Conservation (phyloP, 2,329 filamentous ascomycete species). For the Venturia nashicola region DNA sequence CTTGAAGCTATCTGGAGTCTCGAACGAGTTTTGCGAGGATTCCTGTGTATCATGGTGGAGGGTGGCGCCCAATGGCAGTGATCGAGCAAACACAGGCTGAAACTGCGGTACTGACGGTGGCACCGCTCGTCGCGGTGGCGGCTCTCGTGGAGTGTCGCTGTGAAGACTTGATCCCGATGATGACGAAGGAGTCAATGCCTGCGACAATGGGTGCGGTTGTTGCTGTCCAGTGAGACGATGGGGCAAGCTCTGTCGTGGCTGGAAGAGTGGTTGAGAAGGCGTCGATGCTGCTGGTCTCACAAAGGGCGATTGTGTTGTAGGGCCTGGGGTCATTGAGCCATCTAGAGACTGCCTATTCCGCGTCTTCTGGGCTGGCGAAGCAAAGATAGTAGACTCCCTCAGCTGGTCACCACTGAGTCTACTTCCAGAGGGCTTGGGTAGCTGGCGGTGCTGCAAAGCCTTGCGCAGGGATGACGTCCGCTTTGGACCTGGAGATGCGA, state of each 20-base stretch:
- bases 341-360: conserved; percentile 69
- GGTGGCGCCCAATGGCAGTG: conserved; percentile 54
- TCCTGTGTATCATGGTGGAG: conserved; percentile 17
- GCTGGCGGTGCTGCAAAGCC: conserved; percentile 73
- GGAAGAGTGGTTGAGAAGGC: not conserved
- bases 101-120: not conserved
- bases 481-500: conserved; percentile 23
- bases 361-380: conserved; percentile 38
- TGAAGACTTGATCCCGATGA: conserved; percentile 68
- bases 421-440: conserved; percentile 27
- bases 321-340: conserved; percentile 53
- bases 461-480: conserved; percentile 34
- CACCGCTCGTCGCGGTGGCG: conserved; percentile 30
- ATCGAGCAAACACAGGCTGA: conserved; percentile 50
- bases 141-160: conserved; percentile 57
- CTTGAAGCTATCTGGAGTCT: conserved; percentile 68
- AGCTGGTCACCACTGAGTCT: conserved; percentile 24
- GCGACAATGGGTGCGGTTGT: conserved; percentile 66
- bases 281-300: not conserved
- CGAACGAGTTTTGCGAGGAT: conserved; percentile 43
- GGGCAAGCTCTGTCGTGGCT: conserved; percentile 7
- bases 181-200: conserved; percentile 66
- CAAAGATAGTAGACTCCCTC: conserved; percentile 8
- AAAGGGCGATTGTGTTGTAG: conserved; percentile 53
- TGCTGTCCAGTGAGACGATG: conserved; percentile 23